Base-by-base conservation (phyloP, 2,329 filamentous ascomycete genomes). In the Graphilbum sp. region DNA sequence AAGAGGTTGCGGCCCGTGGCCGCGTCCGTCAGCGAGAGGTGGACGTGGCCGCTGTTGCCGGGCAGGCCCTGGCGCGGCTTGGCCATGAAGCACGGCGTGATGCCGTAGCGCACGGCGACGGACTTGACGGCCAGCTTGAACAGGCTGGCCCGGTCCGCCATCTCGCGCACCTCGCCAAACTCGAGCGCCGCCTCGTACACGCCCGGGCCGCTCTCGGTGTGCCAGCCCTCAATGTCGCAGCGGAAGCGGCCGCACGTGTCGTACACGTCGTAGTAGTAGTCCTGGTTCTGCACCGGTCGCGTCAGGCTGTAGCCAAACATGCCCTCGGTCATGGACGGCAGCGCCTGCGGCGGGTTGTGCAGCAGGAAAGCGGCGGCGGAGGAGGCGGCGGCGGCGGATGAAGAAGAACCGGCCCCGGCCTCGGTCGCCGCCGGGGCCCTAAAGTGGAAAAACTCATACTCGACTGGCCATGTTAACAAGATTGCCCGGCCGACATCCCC, bases 11-110 rank as follows among this genome's bases (percentile, higher is more conserved):
- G 79, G 42, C 83, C 82, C n/a, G 72, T 61, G 46, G 71, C 67
- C 50, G 84, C 78, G 52, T 88, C 82, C 16, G 88, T 77, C 10
- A 98, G 64, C 1, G 88, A 96, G 44, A 96, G 67, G 56, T 98
- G 90, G 68, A 94, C 88, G 55, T 98, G 90, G 1, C 90, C 90
- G 45, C 81, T 90, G 63, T 96, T 96, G 34, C 90, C 90, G 0
- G 90, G 90, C 0, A 96, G 65, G 0, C 87, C 86, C 50, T 92
- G 73, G 47, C 82, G 77, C 3, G 90, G 90, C 59, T 98, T 98
- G 15, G 90, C 90, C 90, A 98, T 98, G 65, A 98, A 98, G 58
- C 84, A 93, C 0, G 90, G 90, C 0, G 85, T 94, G 53, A 98
- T 93, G 47, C 84, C 85, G 54, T 86, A 83, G 52, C 84, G 80